These are phyloP conservation scores for Rhizophagus sp. DNA, from an alignment of 192 early-diverging fungal species.

Conservation along the genomic window DNA sequence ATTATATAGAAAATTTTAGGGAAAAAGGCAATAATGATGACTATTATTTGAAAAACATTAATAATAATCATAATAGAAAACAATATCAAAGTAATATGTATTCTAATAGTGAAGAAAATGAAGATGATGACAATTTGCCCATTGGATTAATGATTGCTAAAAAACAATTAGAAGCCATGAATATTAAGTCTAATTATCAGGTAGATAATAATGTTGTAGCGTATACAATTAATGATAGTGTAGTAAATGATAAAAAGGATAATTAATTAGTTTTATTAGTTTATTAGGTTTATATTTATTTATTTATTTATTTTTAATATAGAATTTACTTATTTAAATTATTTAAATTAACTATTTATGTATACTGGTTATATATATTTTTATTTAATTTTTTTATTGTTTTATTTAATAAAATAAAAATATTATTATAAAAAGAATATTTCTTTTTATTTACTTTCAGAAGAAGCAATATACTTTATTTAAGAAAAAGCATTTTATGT, in stretches of 20 bases:
- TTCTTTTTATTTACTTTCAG: too few relatives aligned
- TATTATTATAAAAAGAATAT: too few relatives aligned
- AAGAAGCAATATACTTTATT: too few relatives aligned
- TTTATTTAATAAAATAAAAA: too few relatives aligned
- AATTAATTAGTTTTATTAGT: background rate
- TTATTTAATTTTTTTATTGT: too few relatives aligned
- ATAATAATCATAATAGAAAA: background rate
- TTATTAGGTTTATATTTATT: too few relatives aligned
- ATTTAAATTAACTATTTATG: too few relatives aligned
- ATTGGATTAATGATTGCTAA: conserved; percentile 20
- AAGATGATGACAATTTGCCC: conserved; percentile 18
- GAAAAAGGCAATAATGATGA: background rate
- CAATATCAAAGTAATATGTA: background rate
- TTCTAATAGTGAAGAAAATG: background rate
- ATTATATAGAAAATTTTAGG: too few relatives aligned
- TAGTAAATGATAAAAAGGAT: background rate
- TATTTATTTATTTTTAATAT: too few relatives aligned
- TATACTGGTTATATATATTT: too few relatives aligned
- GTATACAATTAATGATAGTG: background rate
- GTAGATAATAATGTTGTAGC: background rate
- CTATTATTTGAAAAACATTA: conserved; percentile 8
- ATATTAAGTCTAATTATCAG: background rate
- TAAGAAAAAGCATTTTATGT: too few relatives aligned
- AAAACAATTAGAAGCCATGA: conserved; percentile 26
- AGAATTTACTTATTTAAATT: too few relatives aligned